These are phyloP conservation scores for Rhododendron ferrugineum DNA, from an alignment of 148 eudicot species.

Conservation along the genomic window DNA sequence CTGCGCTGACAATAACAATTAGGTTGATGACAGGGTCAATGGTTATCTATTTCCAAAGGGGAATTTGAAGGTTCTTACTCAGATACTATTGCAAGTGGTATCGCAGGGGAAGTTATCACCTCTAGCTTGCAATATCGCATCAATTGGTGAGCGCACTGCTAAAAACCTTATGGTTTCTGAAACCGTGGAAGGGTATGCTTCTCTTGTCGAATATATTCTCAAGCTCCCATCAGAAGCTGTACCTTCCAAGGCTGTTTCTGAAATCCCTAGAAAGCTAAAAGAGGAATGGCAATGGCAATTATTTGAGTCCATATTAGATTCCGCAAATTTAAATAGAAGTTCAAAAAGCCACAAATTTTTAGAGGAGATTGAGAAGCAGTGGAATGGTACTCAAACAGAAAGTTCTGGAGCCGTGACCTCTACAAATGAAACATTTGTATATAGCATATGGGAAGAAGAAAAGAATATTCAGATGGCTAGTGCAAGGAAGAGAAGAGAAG, in stretches of 20 bases:
- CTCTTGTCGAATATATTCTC: slow-evolving; percentile 52
- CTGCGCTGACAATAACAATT: slow-evolving; percentile 25
- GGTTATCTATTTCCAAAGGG: slow-evolving; percentile 81
- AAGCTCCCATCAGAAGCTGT: slow-evolving; percentile 76
- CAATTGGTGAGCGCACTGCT: slow-evolving; percentile 57
- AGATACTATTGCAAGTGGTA: slow-evolving; percentile 44
- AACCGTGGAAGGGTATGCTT: slow-evolving; percentile 69
- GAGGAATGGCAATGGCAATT: slow-evolving; percentile 68
- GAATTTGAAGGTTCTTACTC: slow-evolving; percentile 46
- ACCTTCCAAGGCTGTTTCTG: slow-evolving; percentile 41
- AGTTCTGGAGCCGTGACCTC: slow-evolving; percentile 20
- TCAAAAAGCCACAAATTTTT: slow-evolving; percentile 27
- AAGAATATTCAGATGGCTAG: slow-evolving; percentile 33
- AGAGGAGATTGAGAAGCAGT: slow-evolving; percentile 44
- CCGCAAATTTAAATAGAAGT: slow-evolving; percentile 26
- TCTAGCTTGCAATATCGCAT: slow-evolving; percentile 58
- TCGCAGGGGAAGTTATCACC: slow-evolving; percentile 59
- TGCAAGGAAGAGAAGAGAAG: slow-evolving; percentile 70
- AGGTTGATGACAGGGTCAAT: slow-evolving; percentile 87
- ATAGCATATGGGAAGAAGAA: slow-evolving; percentile 77
- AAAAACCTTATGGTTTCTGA: slow-evolving; percentile 67
- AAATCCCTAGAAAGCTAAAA: slow-evolving; percentile 49
- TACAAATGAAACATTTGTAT: slow-evolving; percentile 43
- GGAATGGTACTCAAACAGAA: slow-evolving; percentile 29
- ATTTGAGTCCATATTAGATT: slow-evolving; percentile 41